Evolutionary conservation across 2,329 filamentous ascomycete genomes (phyloP), one percentile per base, ranked within the genome.

Genomic region (Drechslerella dactyloides): DNA sequence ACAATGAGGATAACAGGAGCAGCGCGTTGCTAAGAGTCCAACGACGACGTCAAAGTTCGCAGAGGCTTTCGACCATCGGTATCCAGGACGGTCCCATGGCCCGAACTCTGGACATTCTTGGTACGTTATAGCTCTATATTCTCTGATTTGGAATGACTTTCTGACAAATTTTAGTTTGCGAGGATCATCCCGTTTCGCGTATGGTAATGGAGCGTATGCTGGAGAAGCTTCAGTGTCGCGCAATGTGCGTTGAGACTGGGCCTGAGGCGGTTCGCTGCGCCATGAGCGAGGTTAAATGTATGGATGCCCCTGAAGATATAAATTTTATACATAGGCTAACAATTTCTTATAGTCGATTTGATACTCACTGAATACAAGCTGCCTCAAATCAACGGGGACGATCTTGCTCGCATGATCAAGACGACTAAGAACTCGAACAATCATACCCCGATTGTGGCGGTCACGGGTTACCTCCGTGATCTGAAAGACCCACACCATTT

Each of bases 191-290:
- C 0, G 93, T 99, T 2, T 96, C 94, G 4, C 87, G 93, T 21
- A 88, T 99, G 82, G 93, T 99, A n/a, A 97, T 99, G 93, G 94
- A 99, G 78, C 94, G 96, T 76, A 82, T 99, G 6, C 84, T 99
- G 58, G 94, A 99, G 79, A 99, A 97, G 81, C 83, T 97, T 37
- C 89, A 91, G 37, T 99, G 94, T 77, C 90, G 94, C 46, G 97
- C 93, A 7, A 94, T 99, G 77, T 92, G 91, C 1, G 93, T 94
- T 2, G 85, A 89, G 1, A 96, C 93, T 76, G 94, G 94, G 0
- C 89, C 91, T 0, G 94, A 99, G 78, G 94, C 93, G 10, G 89
- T 96, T 76, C 87, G 93, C 21, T 96, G 94, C 80, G 92, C 94
- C 27, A 90, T 96, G 84, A 93, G 93, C 77, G 93, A 97, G 78